Base-by-base conservation (phyloP, 2,329 filamentous ascomycete species). In the Zalaria obscura region DNA sequence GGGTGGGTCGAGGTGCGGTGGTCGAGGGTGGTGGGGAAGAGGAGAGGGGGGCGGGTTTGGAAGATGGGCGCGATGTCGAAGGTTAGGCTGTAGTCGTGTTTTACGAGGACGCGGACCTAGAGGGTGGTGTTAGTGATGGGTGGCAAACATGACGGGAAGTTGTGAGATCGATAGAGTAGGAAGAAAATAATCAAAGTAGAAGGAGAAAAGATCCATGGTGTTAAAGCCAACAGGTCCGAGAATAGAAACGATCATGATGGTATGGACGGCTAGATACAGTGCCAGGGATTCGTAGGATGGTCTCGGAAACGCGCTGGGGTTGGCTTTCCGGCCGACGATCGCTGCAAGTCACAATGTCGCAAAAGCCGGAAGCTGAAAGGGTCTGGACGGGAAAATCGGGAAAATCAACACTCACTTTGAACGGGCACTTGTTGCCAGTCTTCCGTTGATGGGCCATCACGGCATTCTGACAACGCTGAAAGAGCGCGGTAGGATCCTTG, bases 21-120 rank as follows among this genome's bases (percentile, higher is more conserved):
- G 8, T 75, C 68, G 2, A 84, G 61, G 1, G 61, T 59, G 3
- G 54, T 45, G 0, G 82, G 81, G 39, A 78, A 78, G 4, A 84
- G 61, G 25, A 48, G 41, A 26, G 46, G 46, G 32, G 72, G 73
- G 18, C 63, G 60, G 5, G 74, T 52, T 0, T 67, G 55, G 1
- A 71, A 55, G 0, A 63, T 58, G 3, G 64, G 60, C 6, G 62
- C 48, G 27, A 59, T 46, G 3, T 54, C 47, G 27, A 64, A 56
- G 27, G 69, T 62, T 1, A 65, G 56, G 4, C 55, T 58, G 35
- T 64, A 62, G 5, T 45, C 41, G 44, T 55, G 58, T 42, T 54
- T 63, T 33, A 84, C 64, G 1, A 75, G 59, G 8, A 80, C 62
- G 35, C 72, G 73, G 18, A 85, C 58, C 48, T 74, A 63, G 40